These are phyloP conservation scores for Recurvomyces mirabilis DNA, from an alignment of 495 filamentous ascomycete species.

Conservation along the genomic window DNA sequence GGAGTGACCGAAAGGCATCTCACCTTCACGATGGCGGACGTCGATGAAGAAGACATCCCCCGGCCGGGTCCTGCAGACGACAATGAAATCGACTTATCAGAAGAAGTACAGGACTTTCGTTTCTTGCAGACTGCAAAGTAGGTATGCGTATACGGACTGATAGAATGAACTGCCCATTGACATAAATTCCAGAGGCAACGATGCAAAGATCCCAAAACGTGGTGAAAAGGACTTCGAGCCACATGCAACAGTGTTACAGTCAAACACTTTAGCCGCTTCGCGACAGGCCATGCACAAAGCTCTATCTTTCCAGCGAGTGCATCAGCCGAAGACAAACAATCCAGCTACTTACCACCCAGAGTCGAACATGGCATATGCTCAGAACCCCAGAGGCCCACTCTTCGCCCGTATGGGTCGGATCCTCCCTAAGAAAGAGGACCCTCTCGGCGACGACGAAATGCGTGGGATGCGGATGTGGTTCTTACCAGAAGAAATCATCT, in stretches of 20 bases:
- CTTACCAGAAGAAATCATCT: conserved; percentile 85
- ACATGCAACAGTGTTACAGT: conserved; percentile 74
- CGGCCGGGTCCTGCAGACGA: conserved; percentile 11
- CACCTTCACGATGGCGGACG: conserved; percentile 34
- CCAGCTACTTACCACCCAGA: conserved; percentile 48
- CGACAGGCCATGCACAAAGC: conserved; percentile 87
- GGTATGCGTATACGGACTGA: background rate
- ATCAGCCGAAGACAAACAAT: conserved; percentile 42
- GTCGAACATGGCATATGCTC: conserved; percentile 33
- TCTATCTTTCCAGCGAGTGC: conserved; percentile 57
- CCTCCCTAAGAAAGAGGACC: conserved; percentile 34
- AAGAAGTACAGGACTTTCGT: conserved; percentile 83
- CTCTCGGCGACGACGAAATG: conserved; percentile 5
- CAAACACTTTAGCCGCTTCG: conserved; percentile 60
- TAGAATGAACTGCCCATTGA: conserved; percentile 6
- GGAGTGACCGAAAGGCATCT: no score
- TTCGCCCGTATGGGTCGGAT: conserved; percentile 50
- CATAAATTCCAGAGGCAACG: conserved; percentile 6
- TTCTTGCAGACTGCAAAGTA: conserved; percentile 37
- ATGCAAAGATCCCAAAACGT: conserved; percentile 50
- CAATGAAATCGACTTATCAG: conserved; percentile 59
- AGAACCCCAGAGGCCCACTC: conserved; percentile 39
- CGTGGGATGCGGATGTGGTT: conserved; percentile 49
- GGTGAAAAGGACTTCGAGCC: conserved; percentile 96
- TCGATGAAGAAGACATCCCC: conserved; percentile 30